phyloP scores from a whole-genome alignment of 2,329 filamentous ascomycete species.

The Fusarium oligoseptatum region DNA sequence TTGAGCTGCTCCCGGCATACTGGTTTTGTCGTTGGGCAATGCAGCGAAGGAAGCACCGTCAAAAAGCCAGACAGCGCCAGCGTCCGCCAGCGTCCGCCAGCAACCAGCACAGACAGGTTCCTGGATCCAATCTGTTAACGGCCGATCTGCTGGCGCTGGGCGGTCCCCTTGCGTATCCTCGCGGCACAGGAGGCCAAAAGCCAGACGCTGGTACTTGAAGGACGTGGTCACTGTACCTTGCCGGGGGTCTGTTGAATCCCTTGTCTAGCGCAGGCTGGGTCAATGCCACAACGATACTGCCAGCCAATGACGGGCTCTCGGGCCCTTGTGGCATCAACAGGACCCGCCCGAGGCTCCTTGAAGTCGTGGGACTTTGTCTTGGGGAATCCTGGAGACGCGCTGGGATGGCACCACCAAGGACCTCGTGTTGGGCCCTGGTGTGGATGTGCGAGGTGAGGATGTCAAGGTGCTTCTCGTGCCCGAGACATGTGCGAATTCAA shows the following conservation, averaged over 20 bases:
- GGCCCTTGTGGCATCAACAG: constrained; percentile 45
- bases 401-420: constrained; percentile 44
- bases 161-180: constrained; percentile 4
- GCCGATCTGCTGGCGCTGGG: constrained; percentile 14
- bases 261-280: constrained; percentile 49
- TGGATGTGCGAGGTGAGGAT: constrained; percentile 34
- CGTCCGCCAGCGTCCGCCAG: not conserved
- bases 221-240: constrained; percentile 32
- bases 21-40: constrained; percentile 34
- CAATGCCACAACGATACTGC: constrained; percentile 46
- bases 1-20: constrained; percentile 26
- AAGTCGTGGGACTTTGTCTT: constrained; percentile 44
- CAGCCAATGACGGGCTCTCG: constrained; percentile 46
- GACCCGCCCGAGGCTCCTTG: constrained; percentile 47
- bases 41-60: constrained; percentile 27
- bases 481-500: constrained; percentile 29
- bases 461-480: constrained; percentile 12
- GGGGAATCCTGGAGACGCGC: constrained; percentile 47
- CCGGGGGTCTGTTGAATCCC: constrained; percentile 30
- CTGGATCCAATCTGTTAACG: constrained; percentile 32
- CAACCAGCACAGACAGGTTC: constrained; percentile 32
- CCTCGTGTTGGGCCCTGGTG: constrained; percentile 46
- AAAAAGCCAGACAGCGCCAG: constrained; percentile 22
- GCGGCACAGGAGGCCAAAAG: constrained; percentile 11
- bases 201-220: constrained; percentile 17